phyloP scores from a whole-genome alignment of 2,329 filamentous ascomycete species.

The Graphilbum ipis-grandicollis region DNA sequence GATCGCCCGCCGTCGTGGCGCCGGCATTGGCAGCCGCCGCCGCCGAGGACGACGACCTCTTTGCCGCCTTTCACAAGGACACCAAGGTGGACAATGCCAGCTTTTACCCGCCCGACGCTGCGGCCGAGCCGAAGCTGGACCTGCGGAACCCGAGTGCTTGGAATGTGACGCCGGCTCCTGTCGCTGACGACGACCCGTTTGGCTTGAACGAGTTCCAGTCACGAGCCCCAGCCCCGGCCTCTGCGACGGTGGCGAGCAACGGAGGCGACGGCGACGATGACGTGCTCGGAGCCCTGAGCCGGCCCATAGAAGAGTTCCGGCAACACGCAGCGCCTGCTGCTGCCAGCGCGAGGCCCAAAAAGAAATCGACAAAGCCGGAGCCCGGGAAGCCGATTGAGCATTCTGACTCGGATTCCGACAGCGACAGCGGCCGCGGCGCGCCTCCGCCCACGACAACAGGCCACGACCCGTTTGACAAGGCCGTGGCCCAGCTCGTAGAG shows the following conservation, averaged over 20 bases:
- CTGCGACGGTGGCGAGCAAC: constrained; percentile 5
- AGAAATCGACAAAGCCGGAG: constrained; percentile 17
- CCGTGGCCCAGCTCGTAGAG: constrained; percentile 76
- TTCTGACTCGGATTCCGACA: constrained; percentile 26
- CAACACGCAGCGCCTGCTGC: constrained; percentile 21
- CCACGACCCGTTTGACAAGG: constrained; percentile 54
- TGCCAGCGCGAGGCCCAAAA: constrained; percentile 11
- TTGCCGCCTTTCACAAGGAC: constrained; percentile 48
- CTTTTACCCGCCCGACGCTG: constrained; percentile 39
- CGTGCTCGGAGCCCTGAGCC: constrained; percentile 45
- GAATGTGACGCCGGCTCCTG: constrained; percentile 16
- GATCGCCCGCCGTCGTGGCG: constrained; percentile 20
- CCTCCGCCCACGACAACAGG: constrained; percentile 11
- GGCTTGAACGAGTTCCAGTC: constrained; percentile 50
- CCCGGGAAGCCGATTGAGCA: constrained; percentile 39
- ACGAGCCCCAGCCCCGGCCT: constrained; percentile 12
- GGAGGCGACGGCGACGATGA: constrained; percentile 40
- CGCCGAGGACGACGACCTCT: constrained; percentile 39
- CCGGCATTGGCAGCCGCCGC: not conserved
- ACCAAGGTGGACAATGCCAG: constrained; percentile 52
- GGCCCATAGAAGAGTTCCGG: constrained; percentile 46
- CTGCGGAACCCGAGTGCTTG: constrained; percentile 37
- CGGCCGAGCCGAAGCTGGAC: constrained; percentile 31
- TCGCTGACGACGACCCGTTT: constrained; percentile 78
- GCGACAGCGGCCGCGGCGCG: constrained; percentile 8